phyloP scores from a whole-genome alignment of 106 monocot genomes.

The Acorus gramineus region DNA sequence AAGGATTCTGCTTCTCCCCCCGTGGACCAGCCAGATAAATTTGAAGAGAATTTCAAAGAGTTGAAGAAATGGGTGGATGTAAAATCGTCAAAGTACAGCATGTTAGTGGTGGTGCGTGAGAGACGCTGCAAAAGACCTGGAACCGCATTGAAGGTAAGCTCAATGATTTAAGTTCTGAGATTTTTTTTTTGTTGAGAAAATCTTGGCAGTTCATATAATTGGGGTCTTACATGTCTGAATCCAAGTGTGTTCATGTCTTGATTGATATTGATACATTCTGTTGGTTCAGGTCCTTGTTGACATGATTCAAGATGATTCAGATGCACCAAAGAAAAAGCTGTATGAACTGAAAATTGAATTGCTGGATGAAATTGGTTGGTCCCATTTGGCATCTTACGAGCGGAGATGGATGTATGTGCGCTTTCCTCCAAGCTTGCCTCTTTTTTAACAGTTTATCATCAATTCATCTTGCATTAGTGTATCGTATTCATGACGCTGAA shows the following conservation, averaged over 20 bases:
- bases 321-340: slow-evolving; percentile 48
- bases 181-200: not conserved
- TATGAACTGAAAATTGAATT: slow-evolving; percentile 83
- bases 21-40: slow-evolving; percentile 33
- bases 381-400: slow-evolving; percentile 61
- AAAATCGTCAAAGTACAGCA: slow-evolving; percentile 55
- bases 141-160: slow-evolving; percentile 67
- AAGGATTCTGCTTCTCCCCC: slow-evolving; percentile 4
- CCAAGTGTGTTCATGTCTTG: not conserved
- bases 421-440: slow-evolving; percentile 50
- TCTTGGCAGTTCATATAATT: not conserved
- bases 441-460: slow-evolving; percentile 9
- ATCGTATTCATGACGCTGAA: no score
- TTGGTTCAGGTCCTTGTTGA: slow-evolving; percentile 48
- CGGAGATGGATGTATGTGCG: slow-evolving; percentile 80
- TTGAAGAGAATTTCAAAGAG: slow-evolving; percentile 88
- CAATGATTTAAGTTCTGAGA: no score
- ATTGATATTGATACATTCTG: not conserved
- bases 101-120: slow-evolving; percentile 53
- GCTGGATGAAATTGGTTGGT: slow-evolving; percentile 79
- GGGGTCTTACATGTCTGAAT: no score
- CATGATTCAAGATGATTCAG: slow-evolving; percentile 62
- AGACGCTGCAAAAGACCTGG: slow-evolving; percentile 52
- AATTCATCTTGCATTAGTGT: no score
- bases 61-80: slow-evolving; percentile 89